Base-by-base conservation (phyloP, 306 rosid genomes). In the Mucuna pruriens region DNA sequence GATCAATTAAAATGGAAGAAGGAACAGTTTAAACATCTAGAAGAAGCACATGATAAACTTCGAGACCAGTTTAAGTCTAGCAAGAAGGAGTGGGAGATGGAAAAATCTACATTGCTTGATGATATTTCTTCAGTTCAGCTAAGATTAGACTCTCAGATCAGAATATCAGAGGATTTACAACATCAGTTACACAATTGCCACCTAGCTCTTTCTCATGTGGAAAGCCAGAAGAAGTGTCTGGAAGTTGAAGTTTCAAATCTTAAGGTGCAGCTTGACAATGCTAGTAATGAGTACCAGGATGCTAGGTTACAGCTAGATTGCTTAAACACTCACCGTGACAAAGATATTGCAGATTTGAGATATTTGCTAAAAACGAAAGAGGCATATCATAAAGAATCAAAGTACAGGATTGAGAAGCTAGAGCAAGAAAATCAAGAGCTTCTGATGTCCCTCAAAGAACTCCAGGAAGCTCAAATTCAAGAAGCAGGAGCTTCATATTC, bases 1-100 rank as follows among this genome's bases (percentile, higher is more conserved):
- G 97, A 95, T 61, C 88, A 89, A 80, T 71, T 95, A 31, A 91
- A 93, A 82, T 93, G 95, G 99, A 93, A 91, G 84, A 90, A 76
- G 80, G 97, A 95, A 83, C 97, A 95, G 60, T 89, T 95, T 82
- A 81, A 62, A 20, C 95, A 95, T 82, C 83, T 90, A 5, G 90
- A 91, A 83, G 95, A 93, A 74, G 95, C 97, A 22, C 88, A 89
- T 71, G 82, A 86, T 13, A 91, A 90, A 76, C 83, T 82, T 17
- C 68, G 65, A 38, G 85, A 75, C 25, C 83, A 89, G 62, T 84
- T 89, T 76, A 89, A 44, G 89, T 79, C 62, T 63, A 76, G 85
- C 71, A 77, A 89, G 86, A 88, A 92, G 68, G 94, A 95, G 44
- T 87, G 88, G 92, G 93, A 90, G 72, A 46, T 29, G 78, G 97